Evolutionary conservation across 2,329 filamentous ascomycete species (phyloP).

Genomic region (Paecilomyces dactylethromorphus): DNA sequence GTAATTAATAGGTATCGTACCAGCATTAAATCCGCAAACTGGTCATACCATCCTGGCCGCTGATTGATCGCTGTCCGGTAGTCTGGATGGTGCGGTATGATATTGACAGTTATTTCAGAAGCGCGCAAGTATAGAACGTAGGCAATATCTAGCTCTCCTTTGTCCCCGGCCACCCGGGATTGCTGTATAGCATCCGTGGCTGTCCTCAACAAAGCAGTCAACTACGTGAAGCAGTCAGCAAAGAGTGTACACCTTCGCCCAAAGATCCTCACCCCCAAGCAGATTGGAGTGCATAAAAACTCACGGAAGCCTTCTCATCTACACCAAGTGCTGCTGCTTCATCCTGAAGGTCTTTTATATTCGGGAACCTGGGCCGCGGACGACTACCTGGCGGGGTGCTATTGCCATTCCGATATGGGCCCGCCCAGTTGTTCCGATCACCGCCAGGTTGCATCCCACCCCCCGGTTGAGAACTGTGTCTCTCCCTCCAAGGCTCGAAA

Average conservation of each 20-base stretch:
- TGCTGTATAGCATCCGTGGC: slow-evolving; percentile 31
- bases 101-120: slow-evolving; percentile 68
- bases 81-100: slow-evolving; percentile 70
- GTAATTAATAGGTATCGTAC: slow-evolving; percentile 10
- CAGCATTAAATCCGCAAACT: slow-evolving; percentile 47
- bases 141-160: slow-evolving; percentile 57
- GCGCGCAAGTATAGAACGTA: slow-evolving; percentile 80
- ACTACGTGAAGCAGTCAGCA: slow-evolving; percentile 19
- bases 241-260: slow-evolving; percentile 1
- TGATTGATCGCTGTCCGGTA: slow-evolving; percentile 59
- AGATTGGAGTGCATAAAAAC: slow-evolving; percentile 3
- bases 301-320: slow-evolving; percentile 25
- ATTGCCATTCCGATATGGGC: slow-evolving; percentile 17
- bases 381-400: slow-evolving; percentile 8
- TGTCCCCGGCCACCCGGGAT: slow-evolving; percentile 24
- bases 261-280: neutral
- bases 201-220: slow-evolving; percentile 25
- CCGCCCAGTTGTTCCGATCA: slow-evolving; percentile 16
- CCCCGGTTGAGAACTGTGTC: slow-evolving; percentile 17
- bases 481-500: slow-evolving; percentile 26
- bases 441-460: slow-evolving; percentile 22
- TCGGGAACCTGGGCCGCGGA: slow-evolving; percentile 24
- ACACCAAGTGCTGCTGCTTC: slow-evolving; percentile 27
- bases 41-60: slow-evolving; percentile 41
- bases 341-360: slow-evolving; percentile 36